These are phyloP conservation scores for Apiospora phragmitis DNA, from an alignment of 2,329 filamentous ascomycete species.

Conservation along the genomic window DNA sequence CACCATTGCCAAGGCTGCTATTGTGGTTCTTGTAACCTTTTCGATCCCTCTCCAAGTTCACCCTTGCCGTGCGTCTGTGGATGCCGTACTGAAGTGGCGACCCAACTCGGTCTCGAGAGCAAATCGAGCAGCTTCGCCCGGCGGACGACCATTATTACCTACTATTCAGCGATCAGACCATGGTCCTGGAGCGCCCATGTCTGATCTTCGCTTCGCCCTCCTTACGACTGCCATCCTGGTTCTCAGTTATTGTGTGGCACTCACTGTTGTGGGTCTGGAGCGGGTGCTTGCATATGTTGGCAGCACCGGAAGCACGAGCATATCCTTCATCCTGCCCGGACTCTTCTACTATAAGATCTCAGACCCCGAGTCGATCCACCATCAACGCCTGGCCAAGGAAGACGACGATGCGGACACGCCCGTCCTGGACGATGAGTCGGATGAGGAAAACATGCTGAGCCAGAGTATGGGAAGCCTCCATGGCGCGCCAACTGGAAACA, in stretches of 20 bases:
- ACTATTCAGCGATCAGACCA: conserved; percentile 46
- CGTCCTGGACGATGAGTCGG: conserved; percentile 42
- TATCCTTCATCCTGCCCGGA: conserved; percentile 94
- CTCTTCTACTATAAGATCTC: conserved; percentile 99
- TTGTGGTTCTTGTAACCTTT: conserved; percentile 94
- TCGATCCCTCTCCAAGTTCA: conserved; percentile 95
- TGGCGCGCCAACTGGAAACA: conserved; percentile 29
- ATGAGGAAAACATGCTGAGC: conserved; percentile 46
- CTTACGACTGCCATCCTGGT: conserved; percentile 87
- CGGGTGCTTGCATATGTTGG: conserved; percentile 94
- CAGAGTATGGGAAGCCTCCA: conserved; percentile 38
- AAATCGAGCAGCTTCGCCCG: conserved; percentile 40
- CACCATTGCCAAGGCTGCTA: conserved; percentile 91
- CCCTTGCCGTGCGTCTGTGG: conserved; percentile 90
- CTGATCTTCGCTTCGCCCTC: conserved; percentile 83
- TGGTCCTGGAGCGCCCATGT: conserved; percentile 64
- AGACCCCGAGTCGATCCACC: conserved; percentile 79
- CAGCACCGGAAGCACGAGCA: conserved; percentile 89
- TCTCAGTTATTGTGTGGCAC: conserved; percentile 81
- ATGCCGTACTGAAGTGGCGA: conserved; percentile 92
- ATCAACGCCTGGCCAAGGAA: conserved; percentile 85
- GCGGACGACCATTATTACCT: conserved; percentile 45
- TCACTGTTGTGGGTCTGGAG: conserved; percentile 88
- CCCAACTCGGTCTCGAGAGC: conserved; percentile 51
- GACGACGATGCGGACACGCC: conserved; percentile 79